Evolutionary conservation across 768 basidiomycete species (phyloP).

Genomic region (Rhodosporidiobolus odoratus): DNA sequence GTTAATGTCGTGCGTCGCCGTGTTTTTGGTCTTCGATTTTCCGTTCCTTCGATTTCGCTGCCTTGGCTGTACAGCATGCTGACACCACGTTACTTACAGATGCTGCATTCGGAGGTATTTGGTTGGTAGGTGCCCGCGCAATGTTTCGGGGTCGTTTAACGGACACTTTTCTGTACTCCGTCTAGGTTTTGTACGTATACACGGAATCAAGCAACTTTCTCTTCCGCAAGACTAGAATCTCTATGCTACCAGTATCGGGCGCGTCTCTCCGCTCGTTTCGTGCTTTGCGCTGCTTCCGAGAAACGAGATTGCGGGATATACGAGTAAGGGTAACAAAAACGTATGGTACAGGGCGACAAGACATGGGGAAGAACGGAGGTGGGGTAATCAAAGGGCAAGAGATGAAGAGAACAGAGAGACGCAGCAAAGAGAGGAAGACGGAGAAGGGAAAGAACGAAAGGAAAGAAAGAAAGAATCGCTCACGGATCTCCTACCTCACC

Average conservation of each 20-base stretch:
- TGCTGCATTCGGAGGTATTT: constrained; percentile 20
- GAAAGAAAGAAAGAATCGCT: background rate
- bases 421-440: background rate
- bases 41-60: background rate
- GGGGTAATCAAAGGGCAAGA: background rate
- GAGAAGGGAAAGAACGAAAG: background rate
- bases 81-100: background rate
- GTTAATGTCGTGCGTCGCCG: constrained; percentile 25
- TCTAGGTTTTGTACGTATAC: too few relatives aligned
- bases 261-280: too few relatives aligned
- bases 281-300: too few relatives aligned
- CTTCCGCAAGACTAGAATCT: too few relatives aligned
- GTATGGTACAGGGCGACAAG: too few relatives aligned
- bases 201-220: too few relatives aligned
- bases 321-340: too few relatives aligned
- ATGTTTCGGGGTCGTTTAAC: background rate
- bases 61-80: background rate
- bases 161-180: background rate
- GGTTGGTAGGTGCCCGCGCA: constrained; percentile 7
- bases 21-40: background rate
- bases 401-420: background rate
- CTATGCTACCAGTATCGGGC: too few relatives aligned
- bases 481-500: background rate
- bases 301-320: too few relatives aligned
- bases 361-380: background rate